Conservation (phyloP, 1,284 basidiomycete genomes). For the Trametes sp. region DNA sequence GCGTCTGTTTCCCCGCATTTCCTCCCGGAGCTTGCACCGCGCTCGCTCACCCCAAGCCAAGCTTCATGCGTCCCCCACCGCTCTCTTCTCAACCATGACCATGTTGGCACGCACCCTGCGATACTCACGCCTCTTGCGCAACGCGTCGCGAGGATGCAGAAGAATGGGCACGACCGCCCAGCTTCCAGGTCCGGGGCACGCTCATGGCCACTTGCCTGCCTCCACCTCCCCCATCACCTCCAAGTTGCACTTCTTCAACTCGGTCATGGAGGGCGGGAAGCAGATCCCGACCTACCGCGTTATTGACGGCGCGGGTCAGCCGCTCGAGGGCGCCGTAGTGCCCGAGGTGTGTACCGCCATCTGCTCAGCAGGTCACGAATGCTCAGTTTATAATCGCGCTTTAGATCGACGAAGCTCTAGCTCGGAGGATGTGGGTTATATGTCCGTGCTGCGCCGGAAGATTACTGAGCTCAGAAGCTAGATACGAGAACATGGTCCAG, state of each 20-base stretch:
- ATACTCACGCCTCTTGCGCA: slow-evolving; percentile 16
- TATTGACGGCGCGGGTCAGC: slow-evolving; percentile 78
- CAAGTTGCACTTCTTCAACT: slow-evolving; percentile 79
- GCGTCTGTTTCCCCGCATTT: slow-evolving; percentile 18
- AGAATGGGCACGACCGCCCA: slow-evolving; percentile 36
- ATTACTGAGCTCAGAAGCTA: slow-evolving; percentile 34
- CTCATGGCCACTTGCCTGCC: slow-evolving; percentile 54
- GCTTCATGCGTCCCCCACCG: neutral
- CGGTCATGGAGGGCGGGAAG: slow-evolving; percentile 63
- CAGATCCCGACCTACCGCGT: slow-evolving; percentile 86
- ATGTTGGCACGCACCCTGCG: slow-evolving; percentile 35
- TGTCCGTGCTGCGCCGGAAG: slow-evolving; percentile 4
- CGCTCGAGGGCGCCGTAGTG: slow-evolving; percentile 73
- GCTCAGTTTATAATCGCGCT: slow-evolving; percentile 1
- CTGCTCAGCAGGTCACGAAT: neutral
- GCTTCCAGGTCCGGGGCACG: slow-evolving; percentile 28
- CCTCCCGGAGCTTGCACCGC: slow-evolving; percentile 14
- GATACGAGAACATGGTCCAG: slow-evolving; percentile 85
- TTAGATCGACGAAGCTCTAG: slow-evolving; percentile 77
- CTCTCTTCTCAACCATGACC: slow-evolving; percentile 17
- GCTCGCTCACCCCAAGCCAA: neutral
- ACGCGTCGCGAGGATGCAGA: slow-evolving; percentile 26
- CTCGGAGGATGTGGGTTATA: slow-evolving; percentile 68
- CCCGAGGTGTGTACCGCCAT: slow-evolving; percentile 63
- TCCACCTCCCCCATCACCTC: slow-evolving; percentile 73